Percentiles rank a stretch among this genome's conserved stretches.
phyloP scores from a whole-genome alignment of 208 protist genomes.

The Porcisia deanei region DNA sequence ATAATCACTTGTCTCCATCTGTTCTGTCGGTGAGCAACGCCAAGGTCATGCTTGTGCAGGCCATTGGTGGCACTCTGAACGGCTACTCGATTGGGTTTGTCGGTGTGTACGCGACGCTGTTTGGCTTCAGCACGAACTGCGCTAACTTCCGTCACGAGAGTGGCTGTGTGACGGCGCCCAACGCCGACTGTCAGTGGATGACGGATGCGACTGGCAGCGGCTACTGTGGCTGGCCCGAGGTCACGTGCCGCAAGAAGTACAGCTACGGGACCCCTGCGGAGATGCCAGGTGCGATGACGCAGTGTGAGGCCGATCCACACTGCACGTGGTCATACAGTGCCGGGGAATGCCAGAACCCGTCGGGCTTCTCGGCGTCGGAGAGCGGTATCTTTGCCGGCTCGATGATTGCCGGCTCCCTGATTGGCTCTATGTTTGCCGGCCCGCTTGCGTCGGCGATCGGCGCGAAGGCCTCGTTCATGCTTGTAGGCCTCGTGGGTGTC shows the following conservation, averaged over 20 bases:
- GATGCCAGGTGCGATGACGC: neutral
- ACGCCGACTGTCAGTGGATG: constrained; percentile 62
- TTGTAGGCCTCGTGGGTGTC: constrained; percentile 55
- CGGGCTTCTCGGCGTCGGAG: constrained; percentile 54
- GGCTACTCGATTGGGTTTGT: constrained; percentile 83
- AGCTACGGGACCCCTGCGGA: neutral
- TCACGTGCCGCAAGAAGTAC: constrained; percentile 39
- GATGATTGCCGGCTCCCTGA: constrained; percentile 82
- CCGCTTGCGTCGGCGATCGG: constrained; percentile 46
- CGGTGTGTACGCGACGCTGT: constrained; percentile 64
- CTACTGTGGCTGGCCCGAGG: constrained; percentile 44
- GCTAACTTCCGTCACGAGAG: constrained; percentile 30
- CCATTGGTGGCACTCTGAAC: constrained; percentile 51
- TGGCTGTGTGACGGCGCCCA: constrained; percentile 45
- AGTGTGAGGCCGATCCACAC: constrained; percentile 29
- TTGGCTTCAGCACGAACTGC: constrained; percentile 65
- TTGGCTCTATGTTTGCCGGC: constrained; percentile 74
- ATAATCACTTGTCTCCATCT: constrained; percentile 18
- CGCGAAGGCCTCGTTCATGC: constrained; percentile 55
- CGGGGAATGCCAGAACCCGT: constrained; percentile 51
- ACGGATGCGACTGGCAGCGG: neutral
- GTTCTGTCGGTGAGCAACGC: constrained; percentile 34
- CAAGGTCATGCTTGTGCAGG: constrained; percentile 52
- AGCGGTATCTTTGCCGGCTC: constrained; percentile 80
- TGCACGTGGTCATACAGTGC: constrained; percentile 62